A percentile compares a stretch with the other conserved stretches of the same genome.
Conservation (phyloP, 2,329 filamentous ascomycete genomes). For the Colletotrichum coccodes region DNA sequence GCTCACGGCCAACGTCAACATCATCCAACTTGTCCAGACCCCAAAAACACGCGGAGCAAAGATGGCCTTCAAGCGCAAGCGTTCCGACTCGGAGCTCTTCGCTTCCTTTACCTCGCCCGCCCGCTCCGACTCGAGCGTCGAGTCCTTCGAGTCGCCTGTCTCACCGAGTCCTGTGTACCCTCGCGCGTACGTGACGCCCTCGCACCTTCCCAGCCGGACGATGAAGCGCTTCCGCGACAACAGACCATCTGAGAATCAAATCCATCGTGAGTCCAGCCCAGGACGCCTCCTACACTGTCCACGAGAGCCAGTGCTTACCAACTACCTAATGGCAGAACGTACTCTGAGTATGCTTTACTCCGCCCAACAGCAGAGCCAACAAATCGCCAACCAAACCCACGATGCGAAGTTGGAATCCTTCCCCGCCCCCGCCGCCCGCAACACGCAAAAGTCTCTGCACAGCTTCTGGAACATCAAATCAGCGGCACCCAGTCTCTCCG, state of each 20-base stretch:
- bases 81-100: conserved; percentile 66
- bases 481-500: conserved; percentile 42
- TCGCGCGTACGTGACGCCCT: conserved; percentile 44
- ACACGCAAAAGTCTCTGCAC: conserved; percentile 64
- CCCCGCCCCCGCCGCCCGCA: conserved; percentile 20
- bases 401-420: conserved; percentile 30
- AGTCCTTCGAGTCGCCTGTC: conserved; percentile 43
- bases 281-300: background rate
- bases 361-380: conserved; percentile 54
- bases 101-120: conserved; percentile 53
- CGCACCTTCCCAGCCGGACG: conserved; percentile 66
- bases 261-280: conserved; percentile 60
- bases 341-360: conserved; percentile 69
- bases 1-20: background rate
- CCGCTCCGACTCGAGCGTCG: conserved; percentile 44
- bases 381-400: conserved; percentile 31
- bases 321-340: conserved; percentile 52
- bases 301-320: background rate
- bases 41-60: background rate
- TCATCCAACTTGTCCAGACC: background rate
- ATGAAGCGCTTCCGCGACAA: conserved; percentile 70
- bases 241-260: conserved; percentile 64
- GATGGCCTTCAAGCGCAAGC: conserved; percentile 72
- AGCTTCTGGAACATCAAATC: conserved; percentile 69
- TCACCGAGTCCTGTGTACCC: conserved; percentile 41